A percentile compares a stretch with the other conserved stretches of the same genome.
Conservation (phyloP, 306 rosid genomes). For the Cicer judaicum region DNA sequence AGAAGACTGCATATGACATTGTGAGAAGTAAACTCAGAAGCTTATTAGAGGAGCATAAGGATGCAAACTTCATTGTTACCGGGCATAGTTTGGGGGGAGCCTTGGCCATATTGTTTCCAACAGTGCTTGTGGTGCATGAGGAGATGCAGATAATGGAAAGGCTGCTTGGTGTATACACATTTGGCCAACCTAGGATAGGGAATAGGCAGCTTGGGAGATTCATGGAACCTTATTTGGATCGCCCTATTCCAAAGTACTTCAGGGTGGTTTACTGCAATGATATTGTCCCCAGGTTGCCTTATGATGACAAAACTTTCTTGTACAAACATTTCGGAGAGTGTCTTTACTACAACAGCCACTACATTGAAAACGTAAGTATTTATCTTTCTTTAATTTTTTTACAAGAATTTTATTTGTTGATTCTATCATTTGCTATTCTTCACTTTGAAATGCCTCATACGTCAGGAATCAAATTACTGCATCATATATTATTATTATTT, state of each 20-base stretch:
- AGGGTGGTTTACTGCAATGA: slow-evolving; percentile 83
- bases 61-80: slow-evolving; percentile 72
- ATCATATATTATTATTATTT: neutral
- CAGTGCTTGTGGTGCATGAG: slow-evolving; percentile 65
- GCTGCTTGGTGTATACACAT: slow-evolving; percentile 72
- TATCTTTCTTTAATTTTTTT: neutral
- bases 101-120: slow-evolving; percentile 70
- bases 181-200: slow-evolving; percentile 83
- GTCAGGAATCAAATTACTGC: neutral
- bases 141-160: slow-evolving; percentile 66
- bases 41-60: slow-evolving; percentile 67
- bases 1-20: slow-evolving; percentile 57
- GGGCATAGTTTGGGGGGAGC: slow-evolving; percentile 91
- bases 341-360: slow-evolving; percentile 75
- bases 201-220: slow-evolving; percentile 62
- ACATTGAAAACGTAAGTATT: slow-evolving; percentile 55
- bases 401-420: slow-evolving; percentile 12
- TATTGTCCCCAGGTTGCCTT: slow-evolving; percentile 82
- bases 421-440: slow-evolving; percentile 6
- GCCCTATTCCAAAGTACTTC: slow-evolving; percentile 63
- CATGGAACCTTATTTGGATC: slow-evolving; percentile 63
- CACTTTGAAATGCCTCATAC: neutral
- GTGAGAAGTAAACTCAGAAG: slow-evolving; percentile 59
- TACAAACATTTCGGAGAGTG: slow-evolving; percentile 78
- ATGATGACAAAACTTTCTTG: slow-evolving; percentile 65